phyloP scores from a whole-genome alignment of 2,329 filamentous ascomycete genomes.

The Penicillium janthinellum region DNA sequence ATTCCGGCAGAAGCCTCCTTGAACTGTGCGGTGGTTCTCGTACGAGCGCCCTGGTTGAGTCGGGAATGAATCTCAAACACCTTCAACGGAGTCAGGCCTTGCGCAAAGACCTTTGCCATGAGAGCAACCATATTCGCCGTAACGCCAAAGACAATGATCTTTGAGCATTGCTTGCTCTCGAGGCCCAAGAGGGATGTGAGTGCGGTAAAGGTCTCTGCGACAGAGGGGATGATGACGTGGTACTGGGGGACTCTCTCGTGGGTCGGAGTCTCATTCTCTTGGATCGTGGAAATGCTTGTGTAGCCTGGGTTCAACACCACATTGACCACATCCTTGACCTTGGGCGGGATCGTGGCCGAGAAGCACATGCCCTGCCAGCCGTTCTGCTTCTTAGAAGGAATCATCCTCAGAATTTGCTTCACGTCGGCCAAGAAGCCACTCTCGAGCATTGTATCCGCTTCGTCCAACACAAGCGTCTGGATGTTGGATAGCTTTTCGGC shows the following conservation, averaged over 20 bases:
- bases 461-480: conserved; percentile 53
- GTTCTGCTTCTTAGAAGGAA: conserved; percentile 54
- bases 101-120: conserved; percentile 57
- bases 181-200: conserved; percentile 49
- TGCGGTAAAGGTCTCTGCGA: conserved; percentile 49
- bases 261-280: conserved; percentile 75
- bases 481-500: conserved; percentile 51
- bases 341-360: conserved; percentile 82
- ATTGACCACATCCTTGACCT: conserved; percentile 77
- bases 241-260: conserved; percentile 58
- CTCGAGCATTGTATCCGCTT: conserved; percentile 39
- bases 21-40: conserved; percentile 53
- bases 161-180: conserved; percentile 60
- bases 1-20: conserved; percentile 47
- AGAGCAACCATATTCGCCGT: conserved; percentile 68
- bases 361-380: conserved; percentile 69
- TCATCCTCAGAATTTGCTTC: conserved; percentile 52
- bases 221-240: conserved; percentile 47
- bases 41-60: conserved; percentile 69
- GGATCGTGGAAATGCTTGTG: conserved; percentile 83
- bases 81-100: conserved; percentile 35
- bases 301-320: conserved; percentile 64
- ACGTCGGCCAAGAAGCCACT: conserved; percentile 53
- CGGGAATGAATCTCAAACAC: conserved; percentile 73
- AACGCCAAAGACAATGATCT: conserved; percentile 85